Evolutionary conservation across 1,284 basidiomycete species (phyloP).

Genomic region (Macrocystidia cucumis): DNA sequence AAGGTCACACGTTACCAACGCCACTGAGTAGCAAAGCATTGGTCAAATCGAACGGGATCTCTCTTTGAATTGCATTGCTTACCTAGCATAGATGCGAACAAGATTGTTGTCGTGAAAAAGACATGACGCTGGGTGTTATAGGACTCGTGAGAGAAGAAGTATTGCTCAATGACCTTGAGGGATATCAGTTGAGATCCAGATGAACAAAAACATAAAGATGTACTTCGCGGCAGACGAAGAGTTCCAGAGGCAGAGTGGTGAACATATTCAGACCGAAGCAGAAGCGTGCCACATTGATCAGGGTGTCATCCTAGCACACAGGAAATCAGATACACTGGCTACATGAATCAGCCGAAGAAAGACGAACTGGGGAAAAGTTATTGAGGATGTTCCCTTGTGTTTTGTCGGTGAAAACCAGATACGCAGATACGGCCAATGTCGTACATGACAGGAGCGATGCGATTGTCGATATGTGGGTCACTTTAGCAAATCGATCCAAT

Average conservation of each 20-base stretch:
- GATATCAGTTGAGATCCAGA: slow-evolving; percentile 2
- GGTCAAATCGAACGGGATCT: slow-evolving; percentile 6
- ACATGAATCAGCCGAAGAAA: slow-evolving; percentile 4
- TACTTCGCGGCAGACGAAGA: slow-evolving; percentile 93
- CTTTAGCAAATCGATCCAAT: slow-evolving; percentile 87
- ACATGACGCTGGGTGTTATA: slow-evolving; percentile 84
- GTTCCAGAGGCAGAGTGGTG: slow-evolving; percentile 88
- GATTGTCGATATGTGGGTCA: slow-evolving; percentile 88
- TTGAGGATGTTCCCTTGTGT: slow-evolving; percentile 93
- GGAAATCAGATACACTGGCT: slow-evolving; percentile 1
- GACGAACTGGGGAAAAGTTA: slow-evolving; percentile 71
- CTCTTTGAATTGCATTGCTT: slow-evolving; percentile 18
- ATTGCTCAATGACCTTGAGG: slow-evolving; percentile 83
- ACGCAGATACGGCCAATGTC: slow-evolving; percentile 87
- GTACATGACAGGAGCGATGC: slow-evolving; percentile 79
- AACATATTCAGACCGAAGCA: slow-evolving; percentile 99
- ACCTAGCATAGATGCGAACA: slow-evolving; percentile 82
- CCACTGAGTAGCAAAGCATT: slow-evolving; percentile 43
- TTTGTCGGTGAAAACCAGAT: slow-evolving; percentile 89
- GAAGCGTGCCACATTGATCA: slow-evolving; percentile 92
- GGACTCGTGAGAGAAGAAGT: slow-evolving; percentile 80
- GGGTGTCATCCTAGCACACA: slow-evolving; percentile 53
- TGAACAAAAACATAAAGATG: slow-evolving; percentile 7
- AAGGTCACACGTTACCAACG: slow-evolving; percentile 91
- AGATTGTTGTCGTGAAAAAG: slow-evolving; percentile 84